Evolutionary conservation across 768 basidiomycete species (phyloP).

Genomic region (Pleurotus pulmonarius): DNA sequence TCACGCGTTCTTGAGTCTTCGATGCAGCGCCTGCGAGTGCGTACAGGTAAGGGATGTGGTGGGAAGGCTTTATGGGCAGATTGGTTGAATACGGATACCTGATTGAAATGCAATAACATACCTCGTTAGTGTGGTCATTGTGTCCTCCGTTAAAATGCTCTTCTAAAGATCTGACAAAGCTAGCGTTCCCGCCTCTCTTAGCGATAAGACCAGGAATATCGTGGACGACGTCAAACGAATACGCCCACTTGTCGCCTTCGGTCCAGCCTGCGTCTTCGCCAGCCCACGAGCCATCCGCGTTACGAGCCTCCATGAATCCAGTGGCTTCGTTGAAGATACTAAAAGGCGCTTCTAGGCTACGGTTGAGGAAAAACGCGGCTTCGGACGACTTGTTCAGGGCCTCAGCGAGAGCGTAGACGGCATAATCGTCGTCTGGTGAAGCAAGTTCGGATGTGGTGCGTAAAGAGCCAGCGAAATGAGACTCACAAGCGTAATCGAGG

Average conservation of each 20-base stretch:
- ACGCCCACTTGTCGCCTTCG: conserved; percentile 73
- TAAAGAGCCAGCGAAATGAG: background rate
- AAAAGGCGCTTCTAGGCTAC: conserved; percentile 54
- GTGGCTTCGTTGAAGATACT: conserved; percentile 64
- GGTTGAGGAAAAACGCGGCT: conserved; percentile 42
- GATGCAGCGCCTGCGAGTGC: conserved; percentile 65
- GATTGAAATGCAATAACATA: conserved; percentile 17
- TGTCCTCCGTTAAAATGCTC: conserved; percentile 30
- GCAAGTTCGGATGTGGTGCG: background rate
- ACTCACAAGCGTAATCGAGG: conserved; percentile 71
- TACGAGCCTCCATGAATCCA: conserved; percentile 80
- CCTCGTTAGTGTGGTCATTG: conserved; percentile 81
- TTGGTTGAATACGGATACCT: background rate
- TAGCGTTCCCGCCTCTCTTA: conserved; percentile 42
- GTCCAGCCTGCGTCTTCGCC: conserved; percentile 74
- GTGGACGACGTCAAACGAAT: conserved; percentile 58
- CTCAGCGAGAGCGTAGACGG: conserved; percentile 57
- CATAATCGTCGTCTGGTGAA: conserved; percentile 67
- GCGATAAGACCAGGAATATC: conserved; percentile 45
- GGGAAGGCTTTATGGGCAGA: conserved; percentile 56
- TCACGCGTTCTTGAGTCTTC: conserved; percentile 64
- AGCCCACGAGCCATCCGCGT: conserved; percentile 64
- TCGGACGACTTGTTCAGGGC: conserved; percentile 47
- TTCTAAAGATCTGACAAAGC: conserved; percentile 47
- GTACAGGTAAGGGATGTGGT: conserved; percentile 83